phyloP scores from a whole-genome alignment of 768 basidiomycete genomes.

The Hygrocybe punicea region DNA sequence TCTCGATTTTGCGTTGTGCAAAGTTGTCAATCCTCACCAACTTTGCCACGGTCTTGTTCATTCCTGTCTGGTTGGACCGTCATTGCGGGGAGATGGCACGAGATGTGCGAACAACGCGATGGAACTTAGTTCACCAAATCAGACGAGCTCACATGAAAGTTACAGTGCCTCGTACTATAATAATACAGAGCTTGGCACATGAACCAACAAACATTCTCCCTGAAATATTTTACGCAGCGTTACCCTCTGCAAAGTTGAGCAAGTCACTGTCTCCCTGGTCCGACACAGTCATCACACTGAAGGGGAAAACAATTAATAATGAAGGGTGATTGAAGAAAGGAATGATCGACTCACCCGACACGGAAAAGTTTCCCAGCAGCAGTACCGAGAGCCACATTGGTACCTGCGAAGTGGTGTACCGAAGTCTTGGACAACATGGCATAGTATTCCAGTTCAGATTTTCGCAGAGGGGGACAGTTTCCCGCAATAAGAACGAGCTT shows the following conservation, averaged over 20 bases:
- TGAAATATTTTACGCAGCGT: constrained; percentile 43
- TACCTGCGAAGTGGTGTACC: constrained; percentile 96
- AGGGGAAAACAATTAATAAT: constrained; percentile 1
- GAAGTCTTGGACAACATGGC: constrained; percentile 99
- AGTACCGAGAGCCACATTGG: constrained; percentile 97
- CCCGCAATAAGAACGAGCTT: constrained; percentile 98
- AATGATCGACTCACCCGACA: constrained; percentile 62
- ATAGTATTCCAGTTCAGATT: constrained; percentile 99
- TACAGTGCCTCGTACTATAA: too few relatives aligned
- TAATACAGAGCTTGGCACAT: too few relatives aligned
- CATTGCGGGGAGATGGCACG: too few relatives aligned
- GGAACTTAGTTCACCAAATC: too few relatives aligned
- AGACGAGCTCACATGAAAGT: too few relatives aligned
- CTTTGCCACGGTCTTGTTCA: too few relatives aligned
- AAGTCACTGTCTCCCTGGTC: constrained; percentile 97
- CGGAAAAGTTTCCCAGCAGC: constrained; percentile 99
- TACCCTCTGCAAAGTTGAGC: constrained; percentile 78
- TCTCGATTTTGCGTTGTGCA: too few relatives aligned
- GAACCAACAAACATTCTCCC: too few relatives aligned
- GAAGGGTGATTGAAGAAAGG: not conserved
- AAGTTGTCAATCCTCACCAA: too few relatives aligned
- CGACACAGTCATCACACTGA: constrained; percentile 92
- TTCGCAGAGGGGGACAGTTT: constrained; percentile 98
- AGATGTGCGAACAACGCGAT: too few relatives aligned
- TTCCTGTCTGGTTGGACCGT: too few relatives aligned